Evolutionary conservation across 768 basidiomycete species (phyloP).

Genomic region (Termitomyces sp.): DNA sequence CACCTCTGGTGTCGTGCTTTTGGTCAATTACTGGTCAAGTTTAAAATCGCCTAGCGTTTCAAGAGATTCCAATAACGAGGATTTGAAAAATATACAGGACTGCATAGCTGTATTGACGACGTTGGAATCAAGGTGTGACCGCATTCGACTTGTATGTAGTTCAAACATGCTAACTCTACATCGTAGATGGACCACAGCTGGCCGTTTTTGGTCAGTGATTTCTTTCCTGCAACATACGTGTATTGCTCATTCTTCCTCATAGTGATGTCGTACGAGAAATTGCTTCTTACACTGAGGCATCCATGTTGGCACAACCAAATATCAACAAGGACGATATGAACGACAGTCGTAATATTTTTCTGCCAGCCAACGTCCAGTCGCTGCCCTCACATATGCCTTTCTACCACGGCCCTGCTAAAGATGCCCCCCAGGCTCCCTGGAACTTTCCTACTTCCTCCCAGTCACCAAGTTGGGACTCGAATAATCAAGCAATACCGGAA

Average conservation of each 20-base stretch:
- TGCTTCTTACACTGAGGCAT: conserved; percentile 28
- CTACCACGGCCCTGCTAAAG: neutral
- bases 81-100: conserved; percentile 56
- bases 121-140: conserved; percentile 37
- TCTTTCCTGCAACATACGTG: neutral
- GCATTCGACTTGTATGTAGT: neutral
- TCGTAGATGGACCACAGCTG: conserved; percentile 40
- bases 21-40: conserved; percentile 68
- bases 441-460: neutral
- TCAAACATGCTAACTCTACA: neutral
- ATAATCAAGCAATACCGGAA: neutral
- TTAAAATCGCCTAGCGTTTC: conserved; percentile 39
- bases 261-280: conserved; percentile 40
- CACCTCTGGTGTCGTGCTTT: conserved; percentile 49
- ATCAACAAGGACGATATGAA: neutral
- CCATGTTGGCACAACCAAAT: neutral
- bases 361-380: neutral
- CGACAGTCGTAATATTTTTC: neutral
- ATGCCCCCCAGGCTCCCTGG: neutral
- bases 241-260: neutral
- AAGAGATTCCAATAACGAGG: conserved; percentile 40
- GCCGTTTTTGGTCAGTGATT: conserved; percentile 36
- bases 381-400: neutral
- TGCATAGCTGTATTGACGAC: conserved; percentile 53
- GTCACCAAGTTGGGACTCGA: neutral